Evolutionary conservation across 805 yeast genomes (phyloP).

Genomic region (Monosporozyma siamensis): DNA sequence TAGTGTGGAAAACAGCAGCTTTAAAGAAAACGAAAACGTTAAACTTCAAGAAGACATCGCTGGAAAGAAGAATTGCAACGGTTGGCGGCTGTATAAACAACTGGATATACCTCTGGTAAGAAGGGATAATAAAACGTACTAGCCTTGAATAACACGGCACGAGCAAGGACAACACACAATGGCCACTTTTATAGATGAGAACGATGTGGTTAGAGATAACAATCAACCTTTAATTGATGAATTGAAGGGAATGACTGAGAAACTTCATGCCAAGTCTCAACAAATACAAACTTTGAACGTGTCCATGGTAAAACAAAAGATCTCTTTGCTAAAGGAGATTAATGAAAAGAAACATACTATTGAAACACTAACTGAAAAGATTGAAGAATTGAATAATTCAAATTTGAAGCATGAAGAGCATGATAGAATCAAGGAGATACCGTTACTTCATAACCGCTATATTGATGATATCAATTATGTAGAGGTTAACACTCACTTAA

Average conservation of each 20-base stretch:
- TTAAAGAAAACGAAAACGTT: too few species aligned
- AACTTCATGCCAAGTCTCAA: not conserved
- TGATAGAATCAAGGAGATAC: too few species aligned
- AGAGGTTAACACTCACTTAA: slow-evolving; percentile 33
- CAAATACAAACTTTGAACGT: not conserved
- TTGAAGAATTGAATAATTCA: not conserved
- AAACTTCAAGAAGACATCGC: too few species aligned
- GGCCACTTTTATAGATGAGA: too few species aligned
- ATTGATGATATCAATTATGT: not conserved
- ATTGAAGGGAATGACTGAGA: not conserved
- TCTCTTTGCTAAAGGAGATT: not conserved
- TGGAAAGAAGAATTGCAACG: too few species aligned
- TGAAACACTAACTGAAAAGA: not conserved
- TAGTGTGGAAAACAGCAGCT: too few species aligned
- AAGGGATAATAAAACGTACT: too few species aligned
- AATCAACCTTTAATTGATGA: not conserved
- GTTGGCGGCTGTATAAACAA: too few species aligned
- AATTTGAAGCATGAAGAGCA: not conserved
- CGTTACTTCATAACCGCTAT: too few species aligned
- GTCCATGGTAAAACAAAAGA: not conserved
- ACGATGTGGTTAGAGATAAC: not conserved
- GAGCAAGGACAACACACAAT: too few species aligned
- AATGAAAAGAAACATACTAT: not conserved
- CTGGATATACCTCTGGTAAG: too few species aligned
- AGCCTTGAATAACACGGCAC: too few species aligned